A percentile compares a stretch with the other conserved stretches of the same genome.
phyloP scores from a whole-genome alignment of 495 filamentous ascomycete species.

The Cenococcum geophilum region DNA sequence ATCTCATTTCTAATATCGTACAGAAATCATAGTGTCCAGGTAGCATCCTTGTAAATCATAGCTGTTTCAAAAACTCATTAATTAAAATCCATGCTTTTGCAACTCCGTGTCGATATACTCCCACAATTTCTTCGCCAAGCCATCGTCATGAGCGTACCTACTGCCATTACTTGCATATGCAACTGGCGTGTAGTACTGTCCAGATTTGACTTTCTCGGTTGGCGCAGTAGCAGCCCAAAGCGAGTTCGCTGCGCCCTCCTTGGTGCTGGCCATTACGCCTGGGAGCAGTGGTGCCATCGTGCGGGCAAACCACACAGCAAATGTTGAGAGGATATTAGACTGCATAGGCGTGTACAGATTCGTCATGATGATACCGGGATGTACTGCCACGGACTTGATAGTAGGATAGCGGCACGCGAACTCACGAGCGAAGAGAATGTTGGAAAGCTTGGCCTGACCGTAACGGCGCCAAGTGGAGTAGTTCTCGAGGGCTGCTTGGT shows the following conservation, averaged over 20 bases:
- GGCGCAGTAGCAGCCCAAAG: conserved; percentile 53
- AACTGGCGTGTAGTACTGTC: conserved; percentile 56
- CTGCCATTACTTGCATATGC: conserved; percentile 51
- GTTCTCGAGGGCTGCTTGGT: conserved; percentile 32
- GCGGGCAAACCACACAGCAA: conserved; percentile 43
- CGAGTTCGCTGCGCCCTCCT: conserved; percentile 49
- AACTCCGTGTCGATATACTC: conserved; percentile 48
- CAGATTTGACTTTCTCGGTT: conserved; percentile 42
- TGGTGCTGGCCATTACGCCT: conserved; percentile 42
- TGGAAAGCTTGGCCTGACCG: conserved; percentile 29
- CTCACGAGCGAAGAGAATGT: conserved; percentile 28
- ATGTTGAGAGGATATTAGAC: conserved; percentile 48
- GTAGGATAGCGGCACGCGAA: conserved; percentile 34
- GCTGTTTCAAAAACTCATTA: neutral
- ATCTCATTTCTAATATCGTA: no score
- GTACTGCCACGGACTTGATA: conserved; percentile 41
- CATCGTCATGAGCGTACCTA: conserved; percentile 45
- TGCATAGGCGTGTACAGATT: conserved; percentile 45
- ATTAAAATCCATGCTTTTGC: conserved; percentile 29
- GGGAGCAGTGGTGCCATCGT: conserved; percentile 54
- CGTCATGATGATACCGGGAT: conserved; percentile 43
- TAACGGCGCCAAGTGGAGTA: conserved; percentile 45
- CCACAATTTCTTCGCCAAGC: conserved; percentile 54
- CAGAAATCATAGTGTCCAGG: no score
- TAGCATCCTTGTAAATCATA: no score